Percentiles rank a stretch among this genome's conserved stretches.
phyloP scores from a whole-genome alignment of 2,329 filamentous ascomycete species.

The Colletotrichum sp. region DNA sequence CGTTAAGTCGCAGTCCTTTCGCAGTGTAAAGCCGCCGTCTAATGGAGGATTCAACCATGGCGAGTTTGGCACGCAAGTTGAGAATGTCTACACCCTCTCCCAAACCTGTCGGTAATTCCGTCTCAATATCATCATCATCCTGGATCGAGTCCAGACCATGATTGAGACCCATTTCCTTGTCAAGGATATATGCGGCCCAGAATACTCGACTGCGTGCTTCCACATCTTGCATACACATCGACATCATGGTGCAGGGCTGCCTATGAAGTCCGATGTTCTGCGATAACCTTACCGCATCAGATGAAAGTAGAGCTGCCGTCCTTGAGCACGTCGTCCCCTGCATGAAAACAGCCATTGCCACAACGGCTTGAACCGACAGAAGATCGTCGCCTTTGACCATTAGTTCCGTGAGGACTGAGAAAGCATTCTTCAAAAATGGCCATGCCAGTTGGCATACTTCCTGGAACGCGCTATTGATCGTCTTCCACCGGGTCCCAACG shows the following conservation, averaged over 20 bases:
- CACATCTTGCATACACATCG: constrained; percentile 2
- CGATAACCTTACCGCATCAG: constrained; percentile 1
- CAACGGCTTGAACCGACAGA: constrained; percentile 8
- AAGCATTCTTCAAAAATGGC: constrained; percentile 19
- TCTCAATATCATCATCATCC: constrained; percentile 13
- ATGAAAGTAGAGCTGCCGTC: constrained; percentile 3
- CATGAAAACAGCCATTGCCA: constrained; percentile 18
- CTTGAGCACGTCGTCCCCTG: constrained; percentile 10
- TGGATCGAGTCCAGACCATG: constrained; percentile 11
- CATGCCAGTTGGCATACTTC: constrained; percentile 12
- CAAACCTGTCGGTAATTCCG: not conserved
- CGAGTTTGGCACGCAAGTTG: constrained; percentile 12
- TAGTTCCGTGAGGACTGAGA: constrained; percentile 5
- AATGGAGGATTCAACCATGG: constrained; percentile 18
- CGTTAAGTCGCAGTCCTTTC: constrained; percentile 2
- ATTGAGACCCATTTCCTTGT: constrained; percentile 10
- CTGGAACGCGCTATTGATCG: constrained; percentile 7
- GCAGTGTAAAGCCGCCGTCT: constrained; percentile 13
- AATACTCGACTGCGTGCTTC: constrained; percentile 16
- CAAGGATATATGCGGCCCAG: constrained; percentile 19
- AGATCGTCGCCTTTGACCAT: constrained; percentile 3
- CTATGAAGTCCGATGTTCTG: constrained; percentile 16
- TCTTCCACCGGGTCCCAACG: constrained; percentile 3
- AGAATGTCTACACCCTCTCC: not conserved
- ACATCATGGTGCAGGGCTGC: constrained; percentile 5